Evolutionary conservation across 2,329 filamentous ascomycete species (phyloP), one percentile per base, ranked within the genome.

Genomic region (Chaetomium sp.): DNA sequence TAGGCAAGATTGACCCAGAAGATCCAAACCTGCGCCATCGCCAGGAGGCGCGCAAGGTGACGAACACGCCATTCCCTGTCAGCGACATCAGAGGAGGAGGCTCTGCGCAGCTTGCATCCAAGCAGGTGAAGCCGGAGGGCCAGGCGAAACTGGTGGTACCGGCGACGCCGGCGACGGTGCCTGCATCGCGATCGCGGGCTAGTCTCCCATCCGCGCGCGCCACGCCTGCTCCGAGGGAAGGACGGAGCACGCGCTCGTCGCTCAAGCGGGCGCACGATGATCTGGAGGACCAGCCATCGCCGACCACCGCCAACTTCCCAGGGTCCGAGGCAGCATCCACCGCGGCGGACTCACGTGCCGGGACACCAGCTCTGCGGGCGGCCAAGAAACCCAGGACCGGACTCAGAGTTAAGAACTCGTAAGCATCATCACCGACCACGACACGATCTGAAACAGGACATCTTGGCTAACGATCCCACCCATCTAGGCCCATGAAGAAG

Each of bases 401-500:
- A 47, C 81, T 86, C 65, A 86, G 88, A 70, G 83, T 89, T 73
- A 90, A 90, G 78, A 85, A 83, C 75, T 90, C 88, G 88, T 89
- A 79, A 84, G 87, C 67, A 70, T 65, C 67, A 70, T 65, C 63
- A 66, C 63, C 63, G 62, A 57, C 62, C 58, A 51, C 49, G 4
- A 33, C 21, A 23, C 5, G 19, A 3, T 16, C 10, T 31, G 61
- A 53, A 42, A 57, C 50, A 16, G 57, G 56, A 12, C 10, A 47
- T 47, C 23, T 47, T 23, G 7, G 63, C 65, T 70, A 61, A 70
- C 68, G 10, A 13, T 49, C 12, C 47, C 67, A 63, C 72, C 63
- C 68, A 61, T 68, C 57, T 74, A 93, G 90, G 70, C 90, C 90
- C 53, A 83, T 89, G 76, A 93, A 93, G 80, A 92, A 90, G 79